Evolutionary conservation across 2,329 filamentous ascomycete species (phyloP).

Genomic region (Rhynchosporium graminicola): DNA sequence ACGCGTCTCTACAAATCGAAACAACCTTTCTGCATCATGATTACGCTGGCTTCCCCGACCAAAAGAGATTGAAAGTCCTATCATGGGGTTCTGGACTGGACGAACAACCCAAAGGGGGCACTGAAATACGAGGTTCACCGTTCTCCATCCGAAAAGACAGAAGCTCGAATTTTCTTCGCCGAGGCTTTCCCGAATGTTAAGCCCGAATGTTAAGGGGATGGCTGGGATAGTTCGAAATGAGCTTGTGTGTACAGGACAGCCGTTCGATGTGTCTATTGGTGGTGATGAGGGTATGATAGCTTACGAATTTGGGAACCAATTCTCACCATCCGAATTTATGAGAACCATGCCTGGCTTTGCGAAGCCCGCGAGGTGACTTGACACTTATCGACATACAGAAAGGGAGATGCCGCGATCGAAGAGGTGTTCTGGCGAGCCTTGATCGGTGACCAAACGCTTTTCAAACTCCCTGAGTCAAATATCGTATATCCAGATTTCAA

Average conservation of each 20-base stretch:
- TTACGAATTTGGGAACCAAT: neutral
- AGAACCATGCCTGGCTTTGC: neutral
- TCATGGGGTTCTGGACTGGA: neutral
- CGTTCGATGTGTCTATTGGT: neutral
- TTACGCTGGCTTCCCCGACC: neutral
- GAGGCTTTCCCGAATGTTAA: neutral
- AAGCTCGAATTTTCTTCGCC: neutral
- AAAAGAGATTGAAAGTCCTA: neutral
- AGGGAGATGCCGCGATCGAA: neutral
- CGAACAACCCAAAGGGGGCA: neutral
- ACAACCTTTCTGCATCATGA: neutral
- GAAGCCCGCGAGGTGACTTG: neutral
- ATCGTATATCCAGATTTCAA: slow-evolving; percentile 2
- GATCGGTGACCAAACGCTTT: neutral
- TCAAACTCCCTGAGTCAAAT: neutral
- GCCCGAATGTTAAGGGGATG: neutral
- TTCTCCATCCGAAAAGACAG: neutral
- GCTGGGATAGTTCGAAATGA: neutral
- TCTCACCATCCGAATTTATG: neutral
- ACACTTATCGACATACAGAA: neutral
- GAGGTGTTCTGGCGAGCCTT: neutral
- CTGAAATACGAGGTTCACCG: too few relatives aligned
- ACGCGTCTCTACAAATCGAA: neutral
- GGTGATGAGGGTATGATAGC: neutral
- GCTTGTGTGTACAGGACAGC: neutral